phyloP scores from a whole-genome alignment of 768 basidiomycete species.

The Dentipellis sp. region DNA sequence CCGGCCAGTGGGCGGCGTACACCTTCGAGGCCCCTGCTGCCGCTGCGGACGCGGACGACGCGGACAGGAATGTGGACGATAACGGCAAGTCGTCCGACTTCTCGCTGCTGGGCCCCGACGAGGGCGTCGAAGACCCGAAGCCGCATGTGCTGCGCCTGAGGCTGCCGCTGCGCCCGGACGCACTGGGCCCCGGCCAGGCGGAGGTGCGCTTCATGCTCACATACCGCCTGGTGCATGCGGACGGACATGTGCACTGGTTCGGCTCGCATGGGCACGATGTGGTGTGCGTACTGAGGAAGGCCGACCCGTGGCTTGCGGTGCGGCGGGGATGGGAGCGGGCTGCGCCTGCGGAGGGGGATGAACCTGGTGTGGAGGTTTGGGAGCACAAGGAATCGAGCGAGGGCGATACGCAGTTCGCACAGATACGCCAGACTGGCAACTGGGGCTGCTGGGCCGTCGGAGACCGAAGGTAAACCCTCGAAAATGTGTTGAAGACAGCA shows the following conservation, averaged over 20 bases:
- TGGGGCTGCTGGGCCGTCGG: slow-evolving; percentile 26
- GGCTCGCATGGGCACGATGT: slow-evolving; percentile 38
- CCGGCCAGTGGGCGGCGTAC: slow-evolving; percentile 13
- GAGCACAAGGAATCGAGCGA: not conserved
- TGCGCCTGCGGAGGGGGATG: slow-evolving; percentile 6
- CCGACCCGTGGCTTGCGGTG: slow-evolving; percentile 18
- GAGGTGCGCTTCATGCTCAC: slow-evolving; percentile 22
- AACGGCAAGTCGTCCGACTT: not conserved
- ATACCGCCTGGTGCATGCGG: slow-evolving; percentile 37
- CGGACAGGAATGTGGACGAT: not conserved
- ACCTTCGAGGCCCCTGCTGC: slow-evolving; percentile 8
- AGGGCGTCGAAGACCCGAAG: slow-evolving; percentile 9
- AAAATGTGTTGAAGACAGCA: not conserved
- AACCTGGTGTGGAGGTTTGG: slow-evolving; percentile 14
- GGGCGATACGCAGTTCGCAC: not conserved
- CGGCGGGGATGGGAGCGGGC: slow-evolving; percentile 17
- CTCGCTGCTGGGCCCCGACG: not conserved
- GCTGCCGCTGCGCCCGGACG: not conserved
- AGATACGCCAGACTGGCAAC: slow-evolving; percentile 14
- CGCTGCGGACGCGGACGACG: not conserved
- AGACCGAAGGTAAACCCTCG: slow-evolving; percentile 10
- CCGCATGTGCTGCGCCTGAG: slow-evolving; percentile 10
- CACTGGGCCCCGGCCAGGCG: slow-evolving; percentile 6
- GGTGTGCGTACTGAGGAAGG: slow-evolving; percentile 23
- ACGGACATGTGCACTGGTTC: slow-evolving; percentile 36